Percentiles rank a stretch among this genome's conserved stretches.
These are phyloP conservation scores for Datisca glomerata DNA, from an alignment of 306 rosid genomes.

Conservation along the genomic window DNA sequence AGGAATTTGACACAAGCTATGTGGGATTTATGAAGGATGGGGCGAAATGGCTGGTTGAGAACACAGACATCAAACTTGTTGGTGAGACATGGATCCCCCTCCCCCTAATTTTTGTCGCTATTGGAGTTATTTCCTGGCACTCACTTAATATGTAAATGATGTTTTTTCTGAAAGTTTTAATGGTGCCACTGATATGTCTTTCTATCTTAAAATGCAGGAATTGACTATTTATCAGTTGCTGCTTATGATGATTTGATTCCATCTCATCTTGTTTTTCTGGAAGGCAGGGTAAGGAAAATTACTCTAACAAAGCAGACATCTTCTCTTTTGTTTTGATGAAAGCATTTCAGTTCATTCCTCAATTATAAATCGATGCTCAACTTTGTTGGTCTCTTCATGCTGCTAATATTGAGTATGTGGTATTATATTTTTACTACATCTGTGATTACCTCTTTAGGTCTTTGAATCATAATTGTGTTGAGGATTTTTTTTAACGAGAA, in stretches of 20 bases:
- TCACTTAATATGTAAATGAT: no score
- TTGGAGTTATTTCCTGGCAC: no score
- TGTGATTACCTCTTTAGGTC: no score
- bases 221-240: constrained; percentile 31
- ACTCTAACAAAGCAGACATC: no score
- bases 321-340: neutral
- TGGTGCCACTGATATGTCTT: constrained; percentile 3
- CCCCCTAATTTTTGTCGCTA: neutral
- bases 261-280: constrained; percentile 20
- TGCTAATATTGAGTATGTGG: no score
- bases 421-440: no score
- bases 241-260: constrained; percentile 21
- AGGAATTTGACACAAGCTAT: constrained; percentile 50
- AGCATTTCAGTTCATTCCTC: neutral
- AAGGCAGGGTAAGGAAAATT: constrained; percentile 23
- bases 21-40: constrained; percentile 62
- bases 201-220: constrained; percentile 15
- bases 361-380: no score
- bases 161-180: neutral
- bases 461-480: no score
- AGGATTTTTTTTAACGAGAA: no score
- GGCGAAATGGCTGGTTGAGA: constrained; percentile 65
- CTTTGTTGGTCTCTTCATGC: no score
- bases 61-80: constrained; percentile 70
- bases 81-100: constrained; percentile 25